Evolutionary conservation across 1,284 basidiomycete genomes (phyloP), one percentile per base, ranked within the genome.

Genomic region (Phlebopus sp.): DNA sequence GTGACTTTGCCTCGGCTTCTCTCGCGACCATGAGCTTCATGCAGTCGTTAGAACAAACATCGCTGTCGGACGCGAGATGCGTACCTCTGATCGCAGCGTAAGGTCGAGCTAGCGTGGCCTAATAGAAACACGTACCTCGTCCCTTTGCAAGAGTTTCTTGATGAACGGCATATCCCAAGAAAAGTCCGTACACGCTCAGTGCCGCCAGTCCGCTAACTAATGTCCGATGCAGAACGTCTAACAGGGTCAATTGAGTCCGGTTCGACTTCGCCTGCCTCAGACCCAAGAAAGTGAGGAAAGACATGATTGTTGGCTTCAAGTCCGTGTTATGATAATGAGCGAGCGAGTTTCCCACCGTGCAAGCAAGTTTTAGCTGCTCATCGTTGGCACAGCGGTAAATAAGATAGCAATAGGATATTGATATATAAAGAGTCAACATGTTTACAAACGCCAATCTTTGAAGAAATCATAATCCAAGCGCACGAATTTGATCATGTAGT

Each of bases 401-500:
- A n/a, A n/a, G 21, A 1, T 58, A 60, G 15, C 21, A 41, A 60
- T 53, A 59, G 36, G 52, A 42, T 48, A 55, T 14, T 13, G 36
- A 37, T 35, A 39, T 14, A 38, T 11, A 42, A 6, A 14, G 42
- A 49, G 39, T 2, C 18, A 36, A 51, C 21, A 56, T 45, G 37
- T 34, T 56, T 67, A 85, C 59, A 84, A 30, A 42, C 77, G 75
- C 86, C 86, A 88, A 40, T 85, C 83, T 49, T 68, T 71, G 67
- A 96, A 97, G 65, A 78, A 86, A 27, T 88, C 86, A 72, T 81
- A 85, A 58, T 97, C 88, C 47, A 69, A 68, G 50, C 83, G 78
- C 21, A 92, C 88, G 58, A 84, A 80, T 5, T 73, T 68, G 40
- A 97, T 74, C 92, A 98, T 95, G 59, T 92, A 96, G 53, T 95